Evolutionary conservation across 345 rosid genomes (phyloP).

Genomic region (Bretschneidera sinensis): DNA sequence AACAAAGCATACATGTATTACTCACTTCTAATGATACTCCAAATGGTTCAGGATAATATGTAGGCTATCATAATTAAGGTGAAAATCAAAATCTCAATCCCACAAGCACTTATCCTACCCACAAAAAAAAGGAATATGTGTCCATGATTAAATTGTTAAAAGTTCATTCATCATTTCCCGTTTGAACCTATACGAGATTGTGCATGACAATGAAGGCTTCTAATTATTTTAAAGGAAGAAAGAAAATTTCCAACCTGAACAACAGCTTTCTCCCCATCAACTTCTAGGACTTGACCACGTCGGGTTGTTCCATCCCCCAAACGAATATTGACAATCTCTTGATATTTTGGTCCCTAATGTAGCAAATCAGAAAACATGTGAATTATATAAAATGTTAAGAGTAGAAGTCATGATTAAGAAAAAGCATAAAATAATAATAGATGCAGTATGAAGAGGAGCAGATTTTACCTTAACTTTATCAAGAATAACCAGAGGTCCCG

Average conservation of each 20-base stretch:
- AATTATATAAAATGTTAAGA: neutral
- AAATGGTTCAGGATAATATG: too few species aligned
- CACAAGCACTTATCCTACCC: neutral
- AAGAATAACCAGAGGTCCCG: slow-evolving; percentile 89
- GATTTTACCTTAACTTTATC: slow-evolving; percentile 80
- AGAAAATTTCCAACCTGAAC: slow-evolving; percentile 52
- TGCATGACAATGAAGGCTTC: too few species aligned
- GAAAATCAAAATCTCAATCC: neutral
- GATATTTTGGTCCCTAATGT: slow-evolving; percentile 82
- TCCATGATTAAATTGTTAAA: too few species aligned
- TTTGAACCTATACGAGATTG: too few species aligned
- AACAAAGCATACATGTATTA: neutral
- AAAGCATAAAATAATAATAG: neutral
- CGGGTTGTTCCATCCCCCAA: slow-evolving; percentile 82
- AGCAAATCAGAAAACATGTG: neutral
- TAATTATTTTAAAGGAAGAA: neutral
- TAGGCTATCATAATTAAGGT: too few species aligned
- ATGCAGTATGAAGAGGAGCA: neutral
- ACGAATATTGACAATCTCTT: slow-evolving; percentile 92
- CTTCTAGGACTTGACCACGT: slow-evolving; percentile 96
- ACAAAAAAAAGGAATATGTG: too few species aligned
- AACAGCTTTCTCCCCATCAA: slow-evolving; percentile 96
- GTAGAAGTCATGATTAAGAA: neutral
- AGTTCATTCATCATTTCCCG: too few species aligned
- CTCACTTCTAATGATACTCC: too few species aligned